Conservation (phyloP, 208 protist species). For the Trypanosoma mega region DNA sequence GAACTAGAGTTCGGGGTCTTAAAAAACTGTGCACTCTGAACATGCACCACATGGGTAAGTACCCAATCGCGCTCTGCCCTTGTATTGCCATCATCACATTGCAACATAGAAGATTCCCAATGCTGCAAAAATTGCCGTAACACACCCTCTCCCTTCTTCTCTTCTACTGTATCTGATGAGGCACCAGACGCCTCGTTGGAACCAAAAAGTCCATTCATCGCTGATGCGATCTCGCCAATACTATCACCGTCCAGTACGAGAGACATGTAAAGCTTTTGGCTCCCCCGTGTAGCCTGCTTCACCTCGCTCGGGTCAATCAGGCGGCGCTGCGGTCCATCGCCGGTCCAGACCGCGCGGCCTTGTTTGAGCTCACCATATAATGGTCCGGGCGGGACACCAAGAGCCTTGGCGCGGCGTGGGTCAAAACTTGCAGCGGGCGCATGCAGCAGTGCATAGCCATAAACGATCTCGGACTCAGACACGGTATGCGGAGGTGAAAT, state of each 20-base stretch:
- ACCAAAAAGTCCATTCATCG: slow-evolving; percentile 44
- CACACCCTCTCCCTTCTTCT: not conserved
- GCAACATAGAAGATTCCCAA: slow-evolving; percentile 20
- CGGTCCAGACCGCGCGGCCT: slow-evolving; percentile 38
- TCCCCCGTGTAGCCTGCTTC: slow-evolving; percentile 47
- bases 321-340: slow-evolving; percentile 7
- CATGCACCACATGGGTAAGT: slow-evolving; percentile 25
- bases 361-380: slow-evolving; percentile 74
- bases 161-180: too few relatives aligned
- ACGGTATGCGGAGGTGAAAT: not conserved
- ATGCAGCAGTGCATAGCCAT: slow-evolving; percentile 65
- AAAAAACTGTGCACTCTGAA: slow-evolving; percentile 26
- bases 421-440: slow-evolving; percentile 54
- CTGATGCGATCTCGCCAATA: slow-evolving; percentile 36
- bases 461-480: slow-evolving; percentile 23
- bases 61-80: slow-evolving; percentile 5
- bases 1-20: too few relatives aligned
- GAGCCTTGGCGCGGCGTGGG: slow-evolving; percentile 38
- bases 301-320: slow-evolving; percentile 63
- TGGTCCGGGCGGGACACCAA: slow-evolving; percentile 64
- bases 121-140: slow-evolving; percentile 10
- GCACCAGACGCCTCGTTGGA: slow-evolving; percentile 11
- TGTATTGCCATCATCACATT: slow-evolving; percentile 20
- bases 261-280: slow-evolving; percentile 55
- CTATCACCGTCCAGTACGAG: slow-evolving; percentile 71